Percentiles rank a stretch among this genome's conserved stretches.
Evolutionary conservation across 768 basidiomycete genomes (phyloP).

Genomic region (Rhizopogon roseolus): DNA sequence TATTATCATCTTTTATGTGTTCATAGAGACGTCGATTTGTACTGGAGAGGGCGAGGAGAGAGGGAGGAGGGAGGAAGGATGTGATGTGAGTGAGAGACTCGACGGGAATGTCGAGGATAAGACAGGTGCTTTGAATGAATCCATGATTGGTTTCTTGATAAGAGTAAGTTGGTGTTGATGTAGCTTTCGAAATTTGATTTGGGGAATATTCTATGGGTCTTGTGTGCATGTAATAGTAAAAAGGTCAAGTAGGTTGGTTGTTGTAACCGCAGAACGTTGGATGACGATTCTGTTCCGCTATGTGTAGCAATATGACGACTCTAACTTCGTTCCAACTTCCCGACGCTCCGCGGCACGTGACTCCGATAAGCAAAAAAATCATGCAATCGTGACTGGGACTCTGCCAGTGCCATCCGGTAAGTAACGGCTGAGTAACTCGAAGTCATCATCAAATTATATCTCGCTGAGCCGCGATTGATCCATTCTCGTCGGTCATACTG

Average conservation of each 20-base stretch:
- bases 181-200: constrained; percentile 33
- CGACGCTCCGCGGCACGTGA: no score
- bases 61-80: constrained; percentile 60
- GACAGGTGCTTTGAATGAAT: constrained; percentile 29
- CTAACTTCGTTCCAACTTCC: no score
- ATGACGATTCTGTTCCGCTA: constrained; percentile 12
- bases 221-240: constrained; percentile 62
- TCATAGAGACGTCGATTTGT: constrained; percentile 49
- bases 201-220: constrained; percentile 38
- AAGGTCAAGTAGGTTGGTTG: constrained; percentile 1
- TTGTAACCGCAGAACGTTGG: constrained; percentile 20
- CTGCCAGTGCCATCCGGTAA: no score
- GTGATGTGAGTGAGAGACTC: constrained; percentile 79
- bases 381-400: no score
- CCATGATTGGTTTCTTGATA: constrained; percentile 43
- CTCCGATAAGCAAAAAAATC: no score
- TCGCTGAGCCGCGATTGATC: no score
- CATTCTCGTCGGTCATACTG: background rate
- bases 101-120: constrained; percentile 52
- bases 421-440: background rate
- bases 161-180: constrained; percentile 17
- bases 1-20: constrained; percentile 74
- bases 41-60: constrained; percentile 52
- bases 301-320: background rate
- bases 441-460: no score